These are phyloP conservation scores for Boletus patriciae DNA, from an alignment of 768 basidiomycete species.

Conservation along the genomic window DNA sequence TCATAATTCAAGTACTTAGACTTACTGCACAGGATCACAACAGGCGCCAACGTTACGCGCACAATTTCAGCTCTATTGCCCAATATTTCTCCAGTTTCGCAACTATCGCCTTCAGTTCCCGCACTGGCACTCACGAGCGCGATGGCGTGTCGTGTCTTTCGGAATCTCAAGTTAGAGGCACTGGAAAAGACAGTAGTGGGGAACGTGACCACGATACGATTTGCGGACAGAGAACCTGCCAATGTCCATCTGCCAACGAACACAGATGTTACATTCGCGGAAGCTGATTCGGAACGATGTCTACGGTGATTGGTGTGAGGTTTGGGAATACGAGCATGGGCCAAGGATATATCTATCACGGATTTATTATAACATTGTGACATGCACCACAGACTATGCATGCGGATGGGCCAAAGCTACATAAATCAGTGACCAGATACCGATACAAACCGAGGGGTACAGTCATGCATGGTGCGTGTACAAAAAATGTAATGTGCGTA, in stretches of 20 bases:
- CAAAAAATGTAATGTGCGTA: neutral
- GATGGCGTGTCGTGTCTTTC: constrained; percentile 38
- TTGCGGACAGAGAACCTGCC: constrained; percentile 7
- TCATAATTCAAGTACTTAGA: neutral
- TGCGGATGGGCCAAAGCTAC: neutral
- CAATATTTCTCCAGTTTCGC: constrained; percentile 23
- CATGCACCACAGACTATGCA: neutral
- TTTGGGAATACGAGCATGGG: neutral
- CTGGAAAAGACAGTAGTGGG: constrained; percentile 7
- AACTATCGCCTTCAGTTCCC: constrained; percentile 25
- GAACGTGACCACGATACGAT: constrained; percentile 18
- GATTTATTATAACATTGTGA: neutral
- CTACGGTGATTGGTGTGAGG: neutral
- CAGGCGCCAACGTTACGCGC: constrained; percentile 32
- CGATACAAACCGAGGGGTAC: constrained; percentile 21
- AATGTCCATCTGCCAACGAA: constrained; percentile 1
- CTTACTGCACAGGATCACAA: constrained; percentile 32
- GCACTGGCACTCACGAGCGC: constrained; percentile 32
- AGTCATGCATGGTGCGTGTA: neutral
- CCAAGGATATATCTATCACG: constrained; percentile 2
- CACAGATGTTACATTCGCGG: neutral
- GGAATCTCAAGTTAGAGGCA: constrained; percentile 31
- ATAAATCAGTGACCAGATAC: neutral
- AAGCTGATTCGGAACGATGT: constrained; percentile 1
- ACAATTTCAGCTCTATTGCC: constrained; percentile 19